These are phyloP conservation scores for Myxozyma melibiosi DNA, from an alignment of 805 yeast genomes.

Conservation along the genomic window DNA sequence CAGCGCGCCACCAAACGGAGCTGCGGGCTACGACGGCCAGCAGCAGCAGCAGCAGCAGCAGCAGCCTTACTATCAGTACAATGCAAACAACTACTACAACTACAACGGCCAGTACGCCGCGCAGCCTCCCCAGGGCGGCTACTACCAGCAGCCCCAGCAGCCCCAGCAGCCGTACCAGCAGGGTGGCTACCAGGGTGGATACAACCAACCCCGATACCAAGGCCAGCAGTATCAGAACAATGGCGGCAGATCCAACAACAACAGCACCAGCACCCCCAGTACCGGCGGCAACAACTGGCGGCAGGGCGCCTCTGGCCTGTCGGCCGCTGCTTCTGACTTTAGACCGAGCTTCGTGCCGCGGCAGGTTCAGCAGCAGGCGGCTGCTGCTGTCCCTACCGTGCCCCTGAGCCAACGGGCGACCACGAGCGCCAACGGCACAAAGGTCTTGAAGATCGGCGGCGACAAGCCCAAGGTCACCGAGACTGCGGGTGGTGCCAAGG, in stretches of 20 bases:
- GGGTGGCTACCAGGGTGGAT: conserved; percentile 23
- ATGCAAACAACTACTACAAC: conserved; percentile 16
- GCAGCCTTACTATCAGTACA: conserved; percentile 15
- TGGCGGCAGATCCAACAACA: conserved; percentile 32
- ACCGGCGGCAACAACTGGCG: too few species aligned
- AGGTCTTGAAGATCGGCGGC: conserved; percentile 13
- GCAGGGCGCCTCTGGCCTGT: conserved; percentile 19
- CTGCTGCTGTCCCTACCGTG: conserved; percentile 4
- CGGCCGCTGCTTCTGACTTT: conserved; percentile 26
- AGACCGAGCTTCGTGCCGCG: conserved; percentile 25
- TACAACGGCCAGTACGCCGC: conserved; percentile 11
- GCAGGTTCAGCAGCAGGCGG: conserved; percentile 14
- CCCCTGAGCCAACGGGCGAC: conserved; percentile 13
- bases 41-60: conserved; percentile 15
- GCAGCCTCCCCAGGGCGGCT: conserved; percentile 18
- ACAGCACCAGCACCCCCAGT: conserved; percentile 32
- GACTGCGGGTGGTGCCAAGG: conserved; percentile 17
- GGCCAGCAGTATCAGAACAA: conserved; percentile 29
- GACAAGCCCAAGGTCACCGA: conserved; percentile 13
- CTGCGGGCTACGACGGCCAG: neutral
- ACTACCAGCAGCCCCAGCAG: conserved; percentile 18
- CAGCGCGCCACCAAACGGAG: conserved; percentile 3
- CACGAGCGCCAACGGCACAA: conserved; percentile 21
- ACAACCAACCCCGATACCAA: conserved; percentile 21
- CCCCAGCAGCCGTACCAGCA: conserved; percentile 24